Base-by-base conservation (phyloP, 805 yeast species). In the Candida ovalis region DNA sequence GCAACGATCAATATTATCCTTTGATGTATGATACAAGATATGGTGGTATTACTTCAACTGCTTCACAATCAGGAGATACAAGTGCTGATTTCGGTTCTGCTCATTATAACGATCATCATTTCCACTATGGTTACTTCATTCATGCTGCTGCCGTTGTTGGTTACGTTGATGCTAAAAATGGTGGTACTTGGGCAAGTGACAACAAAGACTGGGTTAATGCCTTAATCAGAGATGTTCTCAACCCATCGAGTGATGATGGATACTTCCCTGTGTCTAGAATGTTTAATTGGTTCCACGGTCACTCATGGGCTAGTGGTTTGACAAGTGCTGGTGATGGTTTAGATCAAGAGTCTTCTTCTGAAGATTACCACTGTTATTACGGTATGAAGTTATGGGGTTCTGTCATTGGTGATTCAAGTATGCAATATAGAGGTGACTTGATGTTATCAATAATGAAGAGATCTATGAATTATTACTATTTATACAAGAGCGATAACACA, bases 281-380 rank as follows among this genome's bases (percentile, higher is more conserved):
- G 7, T 85, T 84, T 66, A 88, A 84, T 60, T 86, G 88, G 88
- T 86, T 69, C 60, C 77, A 77, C 57, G 92, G 92, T 1, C 91
- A 86, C 61, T 83, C 90, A 0, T 84, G 85, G 80, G 92, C 91
- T 0, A 82, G 82, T 59, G 91, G 92, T 2, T 71, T 85, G 18
- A 82, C 78, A 57, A 75, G 79, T 30, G 74, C 82, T 51, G 87
- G 86, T 7, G 91, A 86, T 64, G 91, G 92, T 25, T 82, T 82
- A 55, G 87, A 85, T 63, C 82, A 86, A 62, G 91, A 86, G 64
- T 81, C 87, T 0, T 76, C 82, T 19, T 80, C 87, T 12, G 91
- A 86, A 61, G 91, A 86, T 62, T 84, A 84, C 53, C 85, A 86
- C 59, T 81, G 84, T 46, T 75, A 80, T 3, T 83, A 82, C 60